Evolutionary conservation across 495 filamentous ascomycete species (phyloP), one percentile per base, ranked within the genome.

Genomic region (Aspergillus bertholletiae): DNA sequence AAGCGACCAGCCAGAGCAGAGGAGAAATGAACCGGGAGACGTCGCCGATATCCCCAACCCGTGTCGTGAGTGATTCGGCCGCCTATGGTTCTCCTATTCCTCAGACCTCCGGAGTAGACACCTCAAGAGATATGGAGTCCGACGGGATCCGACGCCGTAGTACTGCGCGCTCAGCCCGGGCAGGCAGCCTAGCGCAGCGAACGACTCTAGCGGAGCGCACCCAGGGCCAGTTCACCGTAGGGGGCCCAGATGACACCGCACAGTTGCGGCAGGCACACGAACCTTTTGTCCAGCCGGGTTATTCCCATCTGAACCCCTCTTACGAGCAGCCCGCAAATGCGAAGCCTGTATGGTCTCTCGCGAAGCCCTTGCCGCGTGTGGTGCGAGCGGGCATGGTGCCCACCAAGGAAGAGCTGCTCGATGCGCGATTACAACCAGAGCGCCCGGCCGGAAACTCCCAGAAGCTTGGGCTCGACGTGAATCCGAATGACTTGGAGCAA

Each of bases 321-420:
- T 76, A 80, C 53, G 72, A 75, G 15, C 69, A 75, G 27, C 46
- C 68, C 0, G 54, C 58, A 24, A 74, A 73, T 27, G 57, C 63
- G 8, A 75, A 73, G 56, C 79, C 79, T 0, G 67, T 81, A 15
- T 83, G 72, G 67, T 72, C 72, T 63, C 55, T 81, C 41, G 74
- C 76, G 3, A 76, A 75, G 55, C 76, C 78, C 3, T 52, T 82
- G 21, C 80, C 77, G 4, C 74, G 71, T 53, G 71, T 76, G 13
- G 70, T 79, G 48, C 67, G 78, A 22, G 63, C 75, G 41, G 69
- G 64, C 17, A 79, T 76, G 73, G 69, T 74, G 18, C 71, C 70
- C 5, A 74, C 66, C 7, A 72, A 69, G 39, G 70, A 72, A 1
- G 67, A 73, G 45, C 57, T 75, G 35, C 51, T 73, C 15, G 43